Evolutionary conservation across 2,329 filamentous ascomycete species (phyloP), one percentile per base, ranked within the genome.

Genomic region (Fusarium sublunatum): DNA sequence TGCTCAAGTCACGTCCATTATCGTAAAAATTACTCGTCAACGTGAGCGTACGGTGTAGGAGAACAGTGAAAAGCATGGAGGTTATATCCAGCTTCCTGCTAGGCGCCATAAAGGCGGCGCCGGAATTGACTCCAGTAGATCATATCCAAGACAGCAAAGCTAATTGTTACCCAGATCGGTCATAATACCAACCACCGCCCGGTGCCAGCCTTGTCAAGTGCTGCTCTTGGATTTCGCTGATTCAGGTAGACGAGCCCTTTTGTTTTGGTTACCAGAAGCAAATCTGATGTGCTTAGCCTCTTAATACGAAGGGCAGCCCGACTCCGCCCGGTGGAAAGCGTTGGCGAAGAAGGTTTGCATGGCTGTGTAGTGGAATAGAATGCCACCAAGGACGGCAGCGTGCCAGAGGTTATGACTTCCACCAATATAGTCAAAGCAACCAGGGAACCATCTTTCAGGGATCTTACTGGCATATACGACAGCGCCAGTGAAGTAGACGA

Each of bases 341-440:
- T 84, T 85, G 5, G 90, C 84, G 73, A 99, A 99, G 77, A 99
- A 95, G 53, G 93, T 86, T 76, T 97, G 91, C 94, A 99, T 97
- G 15, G 95, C 95, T 22, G 86, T 84, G 78, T 98, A 99, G 77
- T 99, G 95, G 75, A 97, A 98, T n/a, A 98, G 77, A 55, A 99
- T 99, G 10, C 95, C 95, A 13, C 93, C 92, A 26, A 99, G 81
- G 10, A 99, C 95, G 7, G 95, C 95, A 31, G 96, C 78, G 77
- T 99, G 95, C 95, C 95, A 99, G 56, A 99, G 88, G 76, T 99
- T 99, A 79, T 99, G 95, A 75, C 92, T 96, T 41, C 92, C 93
- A 35, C 95, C 95, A 36, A 96, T 84, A 74, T 98, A 98, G 77
- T 99, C 95, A 70, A 99, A 99, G 74, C 90, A 87, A 45, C 95